Conservation (phyloP, 139 green algal species). For the Chlorella sorokiniana region DNA sequence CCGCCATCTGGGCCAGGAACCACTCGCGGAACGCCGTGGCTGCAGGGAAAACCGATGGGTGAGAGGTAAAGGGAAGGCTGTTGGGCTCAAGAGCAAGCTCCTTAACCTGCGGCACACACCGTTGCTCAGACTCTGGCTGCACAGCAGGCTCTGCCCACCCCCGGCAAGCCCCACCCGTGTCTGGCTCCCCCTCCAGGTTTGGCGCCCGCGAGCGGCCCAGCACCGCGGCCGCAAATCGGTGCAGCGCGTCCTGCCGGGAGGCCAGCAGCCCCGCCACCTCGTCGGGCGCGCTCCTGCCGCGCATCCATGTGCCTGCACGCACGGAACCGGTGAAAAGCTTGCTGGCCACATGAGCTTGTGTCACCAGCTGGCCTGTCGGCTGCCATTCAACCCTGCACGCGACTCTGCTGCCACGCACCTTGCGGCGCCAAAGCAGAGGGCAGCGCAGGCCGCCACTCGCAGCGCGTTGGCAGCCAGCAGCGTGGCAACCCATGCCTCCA, state of each 20-base stretch:
- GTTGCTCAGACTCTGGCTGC: too few species aligned
- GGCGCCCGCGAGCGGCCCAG: neutral
- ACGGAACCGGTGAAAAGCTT: neutral
- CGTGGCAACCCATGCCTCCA: neutral
- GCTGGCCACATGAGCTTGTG: neutral
- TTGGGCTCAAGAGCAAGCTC: neutral
- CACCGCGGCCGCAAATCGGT: neutral
- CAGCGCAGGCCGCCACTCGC: neutral
- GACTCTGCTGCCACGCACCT: neutral
- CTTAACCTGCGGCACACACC: neutral
- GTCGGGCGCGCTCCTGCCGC: neutral
- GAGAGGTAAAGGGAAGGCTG: neutral
- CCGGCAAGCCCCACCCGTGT: neutral
- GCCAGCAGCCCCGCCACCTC: slow-evolving; percentile 8
- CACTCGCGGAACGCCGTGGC: neutral
- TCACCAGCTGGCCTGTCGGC: neutral
- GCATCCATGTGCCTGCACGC: neutral
- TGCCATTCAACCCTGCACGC: neutral
- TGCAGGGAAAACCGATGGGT: neutral
- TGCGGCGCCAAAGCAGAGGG: neutral
- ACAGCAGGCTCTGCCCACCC: too few species aligned
- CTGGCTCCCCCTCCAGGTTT: neutral
- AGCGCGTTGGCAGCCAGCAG: neutral
- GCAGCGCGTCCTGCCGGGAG: slow-evolving; percentile 5
- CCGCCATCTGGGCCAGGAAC: neutral